Percentiles rank a stretch among this genome's conserved stretches.
These are phyloP conservation scores for Phylloporus scabripes DNA, from an alignment of 768 basidiomycete genomes.

Conservation along the genomic window DNA sequence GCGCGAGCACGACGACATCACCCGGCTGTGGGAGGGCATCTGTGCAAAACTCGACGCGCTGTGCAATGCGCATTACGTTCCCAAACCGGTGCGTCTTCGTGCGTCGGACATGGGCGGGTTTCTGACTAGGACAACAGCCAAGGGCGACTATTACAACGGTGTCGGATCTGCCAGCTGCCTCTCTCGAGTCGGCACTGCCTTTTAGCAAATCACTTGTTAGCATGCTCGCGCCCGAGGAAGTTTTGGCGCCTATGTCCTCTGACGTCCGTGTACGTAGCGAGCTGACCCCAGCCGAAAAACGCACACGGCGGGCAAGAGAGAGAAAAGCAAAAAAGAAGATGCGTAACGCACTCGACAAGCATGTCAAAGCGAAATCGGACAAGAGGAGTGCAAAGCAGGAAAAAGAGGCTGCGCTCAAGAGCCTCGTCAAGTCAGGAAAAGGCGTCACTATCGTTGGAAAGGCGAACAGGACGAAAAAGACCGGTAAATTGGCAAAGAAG, in stretches of 20 bases:
- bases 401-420: conserved; percentile 79
- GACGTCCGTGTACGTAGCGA: conserved; percentile 67
- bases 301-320: conserved; percentile 57
- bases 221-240: conserved; percentile 91
- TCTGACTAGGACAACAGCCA: conserved; percentile 47
- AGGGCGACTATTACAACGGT: conserved; percentile 83
- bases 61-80: conserved; percentile 92
- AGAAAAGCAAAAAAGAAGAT: conserved; percentile 67
- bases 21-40: conserved; percentile 77
- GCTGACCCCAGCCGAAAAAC: conserved; percentile 82
- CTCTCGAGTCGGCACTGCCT: conserved; percentile 88
- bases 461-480: conserved; percentile 34
- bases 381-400: conserved; percentile 60
- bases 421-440: conserved; percentile 76
- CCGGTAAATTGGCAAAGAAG: conserved; percentile 6
- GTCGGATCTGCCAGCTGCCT: conserved; percentile 73
- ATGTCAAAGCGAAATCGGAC: conserved; percentile 38
- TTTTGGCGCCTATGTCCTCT: conserved; percentile 54
- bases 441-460: conserved; percentile 89
- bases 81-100: conserved; percentile 67
- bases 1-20: conserved; percentile 87
- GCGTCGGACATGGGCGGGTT: neutral
- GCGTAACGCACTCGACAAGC: conserved; percentile 58
- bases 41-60: conserved; percentile 88
- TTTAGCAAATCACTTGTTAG: conserved; percentile 67